Evolutionary conservation across 2,329 filamentous ascomycete genomes (phyloP).

Genomic region (Botrytis medusae): DNA sequence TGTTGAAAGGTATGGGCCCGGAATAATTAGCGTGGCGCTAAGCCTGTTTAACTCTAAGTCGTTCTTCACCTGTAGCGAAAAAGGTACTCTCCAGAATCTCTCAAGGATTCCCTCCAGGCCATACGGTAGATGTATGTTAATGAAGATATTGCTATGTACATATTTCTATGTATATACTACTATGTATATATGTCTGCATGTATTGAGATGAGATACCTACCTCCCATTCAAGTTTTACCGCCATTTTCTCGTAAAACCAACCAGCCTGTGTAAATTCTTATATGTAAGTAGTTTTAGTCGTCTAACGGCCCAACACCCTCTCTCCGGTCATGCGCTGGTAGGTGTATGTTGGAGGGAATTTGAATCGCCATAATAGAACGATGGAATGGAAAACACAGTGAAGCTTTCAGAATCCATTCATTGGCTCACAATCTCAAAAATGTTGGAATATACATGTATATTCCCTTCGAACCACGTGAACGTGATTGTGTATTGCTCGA

Average conservation of each 20-base stretch:
- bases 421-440: neutral
- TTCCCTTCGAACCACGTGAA: neutral
- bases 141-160: neutral
- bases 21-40: slow-evolving; percentile 9
- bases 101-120: neutral
- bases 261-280: neutral
- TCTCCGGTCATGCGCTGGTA: neutral
- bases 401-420: neutral
- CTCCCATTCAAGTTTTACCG: neutral
- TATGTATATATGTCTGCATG: neutral
- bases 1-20: neutral
- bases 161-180: neutral
- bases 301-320: neutral
- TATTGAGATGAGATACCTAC: neutral
- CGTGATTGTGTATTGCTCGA: neutral
- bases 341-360: neutral
- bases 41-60: neutral
- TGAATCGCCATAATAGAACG: neutral
- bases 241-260: neutral
- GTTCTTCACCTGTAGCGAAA: neutral
- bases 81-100: neutral
- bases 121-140: neutral
- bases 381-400: neutral
- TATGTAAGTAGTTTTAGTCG: neutral
- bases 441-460: neutral